phyloP scores from a whole-genome alignment of 768 basidiomycete genomes.

The Neoboletus magnificus region DNA sequence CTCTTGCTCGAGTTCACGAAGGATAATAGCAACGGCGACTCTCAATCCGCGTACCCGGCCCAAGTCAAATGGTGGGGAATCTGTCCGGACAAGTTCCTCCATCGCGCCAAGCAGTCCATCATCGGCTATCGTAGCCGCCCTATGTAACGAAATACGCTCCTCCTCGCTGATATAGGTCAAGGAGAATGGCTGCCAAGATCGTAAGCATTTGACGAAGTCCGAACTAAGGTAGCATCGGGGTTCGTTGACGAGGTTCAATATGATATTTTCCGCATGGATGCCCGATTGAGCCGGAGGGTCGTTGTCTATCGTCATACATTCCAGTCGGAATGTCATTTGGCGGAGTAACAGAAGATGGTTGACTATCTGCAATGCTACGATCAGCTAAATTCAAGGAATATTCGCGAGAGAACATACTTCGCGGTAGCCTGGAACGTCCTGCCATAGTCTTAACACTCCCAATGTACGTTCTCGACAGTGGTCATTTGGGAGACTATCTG shows the following conservation, averaged over 20 bases:
- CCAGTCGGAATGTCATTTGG: conserved; percentile 68
- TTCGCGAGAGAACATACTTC: conserved; percentile 45
- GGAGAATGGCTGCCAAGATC: conserved; percentile 58
- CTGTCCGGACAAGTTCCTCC: conserved; percentile 47
- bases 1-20: conserved; percentile 47
- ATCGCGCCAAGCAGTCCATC: conserved; percentile 63
- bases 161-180: conserved; percentile 59
- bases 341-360: conserved; percentile 70
- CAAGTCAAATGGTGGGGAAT: conserved; percentile 37
- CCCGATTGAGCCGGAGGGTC: conserved; percentile 60
- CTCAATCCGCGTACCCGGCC: conserved; percentile 57
- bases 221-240: conserved; percentile 57
- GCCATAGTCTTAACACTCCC: conserved; percentile 45
- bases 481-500: conserved; percentile 69
- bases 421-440: conserved; percentile 59
- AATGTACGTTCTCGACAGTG: conserved; percentile 62
- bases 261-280: conserved; percentile 65
- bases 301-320: conserved; percentile 67
- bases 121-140: conserved; percentile 64
- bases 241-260: conserved; percentile 56
- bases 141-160: conserved; percentile 55
- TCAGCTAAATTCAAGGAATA: conserved; percentile 17
- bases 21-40: conserved; percentile 58
- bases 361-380: conserved; percentile 50
- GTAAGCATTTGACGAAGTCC: conserved; percentile 57